These are phyloP conservation scores for Jamesozyma rosinii DNA, from an alignment of 805 yeast species.

Conservation along the genomic window DNA sequence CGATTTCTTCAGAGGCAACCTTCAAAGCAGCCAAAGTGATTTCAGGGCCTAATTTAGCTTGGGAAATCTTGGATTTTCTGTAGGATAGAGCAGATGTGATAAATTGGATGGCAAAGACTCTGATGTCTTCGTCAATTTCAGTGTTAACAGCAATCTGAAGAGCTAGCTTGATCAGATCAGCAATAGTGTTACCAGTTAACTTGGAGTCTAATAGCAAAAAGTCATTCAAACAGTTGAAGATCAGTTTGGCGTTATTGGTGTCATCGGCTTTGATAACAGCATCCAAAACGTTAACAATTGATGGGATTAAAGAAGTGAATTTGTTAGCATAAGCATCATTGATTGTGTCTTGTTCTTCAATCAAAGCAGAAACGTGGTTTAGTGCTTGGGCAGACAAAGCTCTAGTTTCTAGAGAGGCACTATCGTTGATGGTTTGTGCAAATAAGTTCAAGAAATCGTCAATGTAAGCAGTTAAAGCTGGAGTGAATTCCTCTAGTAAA, in stretches of 20 bases:
- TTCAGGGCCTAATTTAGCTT: constrained; percentile 76
- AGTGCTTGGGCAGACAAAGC: constrained; percentile 76
- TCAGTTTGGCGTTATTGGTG: constrained; percentile 56
- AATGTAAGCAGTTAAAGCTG: constrained; percentile 49
- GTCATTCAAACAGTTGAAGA: constrained; percentile 79
- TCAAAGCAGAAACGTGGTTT: constrained; percentile 52
- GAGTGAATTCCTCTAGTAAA: constrained; percentile 61
- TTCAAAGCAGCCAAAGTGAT: constrained; percentile 64
- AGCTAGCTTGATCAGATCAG: constrained; percentile 62
- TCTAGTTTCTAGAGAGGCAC: constrained; percentile 61
- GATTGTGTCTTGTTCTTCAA: constrained; percentile 49
- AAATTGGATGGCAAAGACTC: constrained; percentile 77
- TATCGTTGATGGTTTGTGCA: constrained; percentile 54
- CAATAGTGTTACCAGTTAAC: constrained; percentile 66
- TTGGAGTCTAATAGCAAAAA: constrained; percentile 67
- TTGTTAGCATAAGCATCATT: constrained; percentile 40
- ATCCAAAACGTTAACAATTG: constrained; percentile 71
- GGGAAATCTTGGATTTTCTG: constrained; percentile 70
- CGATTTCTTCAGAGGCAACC: constrained; percentile 76
- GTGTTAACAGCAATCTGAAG: constrained; percentile 63
- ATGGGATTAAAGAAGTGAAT: constrained; percentile 63
- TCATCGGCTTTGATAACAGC: constrained; percentile 66
- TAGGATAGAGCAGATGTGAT: constrained; percentile 68
- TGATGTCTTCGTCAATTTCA: constrained; percentile 65
- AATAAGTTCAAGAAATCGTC: constrained; percentile 66